Evolutionary conservation across 257 asterid genomes (phyloP).

Genomic region (Anisodus acutangulus): DNA sequence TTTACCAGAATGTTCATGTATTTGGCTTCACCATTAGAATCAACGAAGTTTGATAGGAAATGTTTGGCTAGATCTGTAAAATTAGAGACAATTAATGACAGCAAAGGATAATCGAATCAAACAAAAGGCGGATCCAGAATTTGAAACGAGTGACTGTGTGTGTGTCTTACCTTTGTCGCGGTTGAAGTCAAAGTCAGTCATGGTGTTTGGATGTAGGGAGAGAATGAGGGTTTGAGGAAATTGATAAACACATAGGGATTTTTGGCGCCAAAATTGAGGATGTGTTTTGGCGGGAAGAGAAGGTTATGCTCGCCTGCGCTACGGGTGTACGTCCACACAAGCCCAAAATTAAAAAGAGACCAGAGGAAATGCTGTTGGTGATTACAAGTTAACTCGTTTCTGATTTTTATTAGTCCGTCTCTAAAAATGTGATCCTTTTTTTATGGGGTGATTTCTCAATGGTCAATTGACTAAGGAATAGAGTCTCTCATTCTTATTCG

Average conservation of each 20-base stretch:
- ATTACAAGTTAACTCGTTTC: not conserved
- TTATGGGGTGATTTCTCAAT: no score
- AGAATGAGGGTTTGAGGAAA: conserved; percentile 19
- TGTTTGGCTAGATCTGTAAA: conserved; percentile 71
- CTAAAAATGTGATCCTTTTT: no score
- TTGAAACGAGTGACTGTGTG: not conserved
- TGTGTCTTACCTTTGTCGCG: conserved; percentile 64
- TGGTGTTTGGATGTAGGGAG: conserved; percentile 36
- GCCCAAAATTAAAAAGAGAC: no score
- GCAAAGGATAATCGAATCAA: not conserved
- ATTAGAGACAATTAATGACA: not conserved
- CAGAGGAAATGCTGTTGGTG: not conserved
- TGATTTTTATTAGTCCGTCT: no score
- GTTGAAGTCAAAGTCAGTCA: conserved; percentile 66
- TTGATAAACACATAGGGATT: not conserved
- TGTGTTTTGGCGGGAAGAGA: conserved; percentile 69
- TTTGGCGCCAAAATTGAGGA: conserved; percentile 59
- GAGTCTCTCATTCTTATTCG: no score
- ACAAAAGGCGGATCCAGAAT: not conserved
- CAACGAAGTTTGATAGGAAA: conserved; percentile 74
- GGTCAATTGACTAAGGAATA: no score
- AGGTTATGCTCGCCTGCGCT: conserved; percentile 21
- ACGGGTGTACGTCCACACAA: not conserved
- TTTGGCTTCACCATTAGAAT: conserved; percentile 70
- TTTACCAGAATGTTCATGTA: conserved; percentile 78